Evolutionary conservation across 768 basidiomycete genomes (phyloP).

Genomic region (Xerocomus brunneocitrinus): DNA sequence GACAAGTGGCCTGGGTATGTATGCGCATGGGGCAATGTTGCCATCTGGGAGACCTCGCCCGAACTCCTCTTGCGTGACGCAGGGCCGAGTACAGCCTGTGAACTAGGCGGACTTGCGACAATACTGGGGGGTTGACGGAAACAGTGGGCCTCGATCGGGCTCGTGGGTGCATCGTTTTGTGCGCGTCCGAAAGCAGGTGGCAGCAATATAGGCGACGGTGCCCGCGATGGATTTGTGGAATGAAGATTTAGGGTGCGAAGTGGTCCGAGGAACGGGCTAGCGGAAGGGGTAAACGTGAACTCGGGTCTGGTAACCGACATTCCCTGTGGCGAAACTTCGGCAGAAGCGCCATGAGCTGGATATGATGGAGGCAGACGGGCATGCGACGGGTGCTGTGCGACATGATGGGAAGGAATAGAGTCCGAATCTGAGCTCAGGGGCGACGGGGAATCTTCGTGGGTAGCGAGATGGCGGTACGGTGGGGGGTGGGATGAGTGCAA

Average conservation of each 20-base stretch:
- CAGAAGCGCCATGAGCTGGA: conserved; percentile 19
- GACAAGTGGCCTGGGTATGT: conserved; percentile 33
- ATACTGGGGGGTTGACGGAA: conserved; percentile 29
- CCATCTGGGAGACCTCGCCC: conserved; percentile 28
- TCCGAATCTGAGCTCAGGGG: conserved; percentile 67
- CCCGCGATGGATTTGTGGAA: conserved; percentile 62
- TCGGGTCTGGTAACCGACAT: conserved; percentile 28
- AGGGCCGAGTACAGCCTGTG: conserved; percentile 25
- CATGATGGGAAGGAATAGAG: conserved; percentile 33
- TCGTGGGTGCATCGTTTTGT: conserved; percentile 27
- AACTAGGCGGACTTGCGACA: conserved; percentile 36
- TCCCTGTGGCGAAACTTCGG: conserved; percentile 29
- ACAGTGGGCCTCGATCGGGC: conserved; percentile 32
- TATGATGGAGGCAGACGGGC: conserved; percentile 26
- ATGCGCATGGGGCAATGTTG: conserved; percentile 27
- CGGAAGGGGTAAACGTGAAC: conserved; percentile 58
- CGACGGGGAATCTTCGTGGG: conserved; percentile 62
- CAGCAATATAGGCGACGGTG: conserved; percentile 64
- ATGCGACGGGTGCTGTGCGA: conserved; percentile 29
- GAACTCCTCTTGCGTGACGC: conserved; percentile 28
- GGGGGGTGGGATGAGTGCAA: conserved; percentile 20
- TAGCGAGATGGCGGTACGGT: conserved; percentile 30
- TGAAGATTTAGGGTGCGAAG: conserved; percentile 73
- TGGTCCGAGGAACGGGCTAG: conserved; percentile 77
- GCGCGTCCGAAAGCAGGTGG: conserved; percentile 41